These are phyloP conservation scores for Pseudogymnoascus sp. DNA, from an alignment of 2,329 filamentous ascomycete genomes.

Conservation along the genomic window DNA sequence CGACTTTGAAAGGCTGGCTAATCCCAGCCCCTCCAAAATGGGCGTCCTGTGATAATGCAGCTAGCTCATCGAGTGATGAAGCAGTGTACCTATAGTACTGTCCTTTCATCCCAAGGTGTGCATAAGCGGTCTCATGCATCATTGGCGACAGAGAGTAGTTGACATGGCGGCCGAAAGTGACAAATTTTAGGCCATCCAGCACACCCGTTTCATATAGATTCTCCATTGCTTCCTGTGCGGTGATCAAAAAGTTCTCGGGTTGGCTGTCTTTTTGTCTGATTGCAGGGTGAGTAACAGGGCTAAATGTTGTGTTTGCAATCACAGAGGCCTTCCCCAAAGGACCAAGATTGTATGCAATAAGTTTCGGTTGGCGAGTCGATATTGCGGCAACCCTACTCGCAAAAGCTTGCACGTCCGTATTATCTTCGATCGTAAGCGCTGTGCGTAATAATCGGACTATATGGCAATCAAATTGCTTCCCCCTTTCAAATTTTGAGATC, in stretches of 20 bases:
- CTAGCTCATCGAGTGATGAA: slow-evolving; percentile 17
- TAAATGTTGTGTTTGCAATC: slow-evolving; percentile 48
- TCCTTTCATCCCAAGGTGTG: slow-evolving; percentile 40
- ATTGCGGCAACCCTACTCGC: neutral
- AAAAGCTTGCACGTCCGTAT: slow-evolving; percentile 19
- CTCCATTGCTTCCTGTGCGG: slow-evolving; percentile 43
- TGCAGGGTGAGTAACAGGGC: slow-evolving; percentile 43
- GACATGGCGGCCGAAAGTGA: slow-evolving; percentile 61
- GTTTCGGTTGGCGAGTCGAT: neutral
- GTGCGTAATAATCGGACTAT: slow-evolving; percentile 38
- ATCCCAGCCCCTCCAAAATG: slow-evolving; percentile 62
- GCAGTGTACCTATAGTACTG: slow-evolving; percentile 20
- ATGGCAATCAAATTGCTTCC: slow-evolving; percentile 18
- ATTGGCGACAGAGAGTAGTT: slow-evolving; percentile 62
- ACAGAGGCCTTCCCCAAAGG: slow-evolving; percentile 44
- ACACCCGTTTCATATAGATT: slow-evolving; percentile 58
- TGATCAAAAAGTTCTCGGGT: neutral
- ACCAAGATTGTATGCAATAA: slow-evolving; percentile 49
- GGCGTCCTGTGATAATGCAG: slow-evolving; percentile 47
- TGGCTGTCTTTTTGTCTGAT: slow-evolving; percentile 21
- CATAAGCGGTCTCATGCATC: slow-evolving; percentile 63
- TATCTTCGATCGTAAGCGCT: slow-evolving; percentile 26
- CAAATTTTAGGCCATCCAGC: slow-evolving; percentile 57
- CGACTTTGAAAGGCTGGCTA: slow-evolving; percentile 62
- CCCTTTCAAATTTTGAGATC: slow-evolving; percentile 4